phyloP scores from a whole-genome alignment of 768 basidiomycete species.

The Suillus fuscotomentosus region DNA sequence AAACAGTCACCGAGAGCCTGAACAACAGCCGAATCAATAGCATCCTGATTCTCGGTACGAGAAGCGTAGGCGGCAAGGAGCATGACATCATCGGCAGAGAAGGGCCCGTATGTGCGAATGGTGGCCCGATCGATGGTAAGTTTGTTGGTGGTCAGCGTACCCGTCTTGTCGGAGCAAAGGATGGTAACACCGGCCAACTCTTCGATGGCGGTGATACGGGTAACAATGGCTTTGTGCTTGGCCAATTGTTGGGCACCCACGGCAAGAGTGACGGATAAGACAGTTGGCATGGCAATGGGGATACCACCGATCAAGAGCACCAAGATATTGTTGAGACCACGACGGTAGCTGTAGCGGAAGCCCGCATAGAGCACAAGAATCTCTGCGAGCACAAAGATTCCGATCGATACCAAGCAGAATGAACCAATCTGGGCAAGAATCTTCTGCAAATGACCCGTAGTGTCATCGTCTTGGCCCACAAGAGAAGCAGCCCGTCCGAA shows the following conservation, averaged over 20 bases:
- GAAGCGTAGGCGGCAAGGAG: conserved; percentile 95
- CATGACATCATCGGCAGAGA: conserved; percentile 87
- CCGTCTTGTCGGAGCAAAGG: conserved; percentile 98
- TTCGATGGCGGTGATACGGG: conserved; percentile 98
- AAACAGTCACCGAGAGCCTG: conserved; percentile 68
- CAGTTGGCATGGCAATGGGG: conserved; percentile 99
- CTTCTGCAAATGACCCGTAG: conserved; percentile 97
- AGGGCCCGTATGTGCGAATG: conserved; percentile 87
- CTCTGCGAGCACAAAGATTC: conserved; percentile 92
- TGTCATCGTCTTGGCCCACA: conserved; percentile 96
- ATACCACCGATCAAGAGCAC: conserved; percentile 99
- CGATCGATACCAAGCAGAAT: conserved; percentile 96
- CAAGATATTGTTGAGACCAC: conserved; percentile 95
- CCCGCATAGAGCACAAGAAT: conserved; percentile 92
- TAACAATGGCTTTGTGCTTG: conserved; percentile 99
- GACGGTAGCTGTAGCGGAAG: conserved; percentile 88
- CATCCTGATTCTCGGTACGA: conserved; percentile 98
- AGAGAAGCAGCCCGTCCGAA: conserved; percentile 98
- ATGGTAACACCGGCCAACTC: conserved; percentile 98
- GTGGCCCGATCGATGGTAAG: conserved; percentile 94
- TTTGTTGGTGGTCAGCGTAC: conserved; percentile 98
- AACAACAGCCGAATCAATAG: conserved; percentile 89
- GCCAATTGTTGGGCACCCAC: conserved; percentile 99
- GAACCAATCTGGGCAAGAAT: conserved; percentile 97
- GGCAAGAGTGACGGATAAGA: conserved; percentile 95